Percentiles rank a stretch among this genome's conserved stretches.
Evolutionary conservation across 2,329 filamentous ascomycete species (phyloP).

Genomic region (Corynespora cassiicola): DNA sequence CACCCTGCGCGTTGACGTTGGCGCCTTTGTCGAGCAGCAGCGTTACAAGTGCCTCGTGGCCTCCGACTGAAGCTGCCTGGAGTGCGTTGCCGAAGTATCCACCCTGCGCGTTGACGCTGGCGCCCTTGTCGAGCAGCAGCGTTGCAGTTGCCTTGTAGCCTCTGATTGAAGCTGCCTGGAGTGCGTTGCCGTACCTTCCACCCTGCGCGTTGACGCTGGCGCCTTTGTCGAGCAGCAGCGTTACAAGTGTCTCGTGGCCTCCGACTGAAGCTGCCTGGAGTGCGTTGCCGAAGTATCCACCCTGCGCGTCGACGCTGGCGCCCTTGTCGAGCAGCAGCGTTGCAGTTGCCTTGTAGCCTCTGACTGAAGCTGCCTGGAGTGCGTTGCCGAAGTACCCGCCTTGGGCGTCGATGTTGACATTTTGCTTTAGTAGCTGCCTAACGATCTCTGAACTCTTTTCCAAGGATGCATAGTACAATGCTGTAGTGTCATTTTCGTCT

Average conservation of each 20-base stretch:
- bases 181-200: conserved; percentile 8
- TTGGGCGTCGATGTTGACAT: conserved; percentile 1
- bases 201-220: too few species aligned
- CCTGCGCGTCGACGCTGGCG: conserved; percentile 2
- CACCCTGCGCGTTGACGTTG: too few species aligned
- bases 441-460: conserved; percentile 1
- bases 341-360: conserved; percentile 1
- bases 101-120: conserved; percentile 7
- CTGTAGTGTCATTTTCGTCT: conserved; percentile 5
- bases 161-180: conserved; percentile 5
- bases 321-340: conserved; percentile 4
- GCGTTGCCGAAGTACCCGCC: conserved; percentile 2
- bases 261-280: too few species aligned
- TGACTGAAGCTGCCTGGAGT: conserved; percentile 7
- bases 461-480: conserved; percentile 12
- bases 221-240: too few species aligned
- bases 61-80: too few species aligned
- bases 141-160: not conserved
- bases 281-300: too few species aligned
- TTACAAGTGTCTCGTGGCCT: too few species aligned
- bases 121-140: conserved; percentile 1
- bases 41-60: too few species aligned
- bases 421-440: conserved; percentile 2
- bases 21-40: too few species aligned
- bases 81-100: conserved; percentile 7